These are phyloP conservation scores for Turritis glabra DNA, from an alignment of 345 rosid species.

Conservation along the genomic window DNA sequence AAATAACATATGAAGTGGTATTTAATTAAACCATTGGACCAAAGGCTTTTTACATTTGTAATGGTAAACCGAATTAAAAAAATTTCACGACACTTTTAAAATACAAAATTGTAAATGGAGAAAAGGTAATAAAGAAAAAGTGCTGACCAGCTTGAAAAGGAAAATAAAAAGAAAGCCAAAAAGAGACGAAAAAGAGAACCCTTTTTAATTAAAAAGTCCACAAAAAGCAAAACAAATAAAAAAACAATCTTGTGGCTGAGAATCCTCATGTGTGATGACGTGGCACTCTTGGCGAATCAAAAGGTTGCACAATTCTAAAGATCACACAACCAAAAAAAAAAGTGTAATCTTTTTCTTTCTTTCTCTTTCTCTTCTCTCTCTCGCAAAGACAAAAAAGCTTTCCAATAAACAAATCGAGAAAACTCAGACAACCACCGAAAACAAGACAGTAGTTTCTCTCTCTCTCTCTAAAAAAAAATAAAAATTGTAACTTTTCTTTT, in stretches of 20 bases:
- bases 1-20: too few relatives aligned
- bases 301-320: slow-evolving; percentile 41
- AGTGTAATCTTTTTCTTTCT: slow-evolving; percentile 33
- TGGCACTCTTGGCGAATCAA: slow-evolving; percentile 61
- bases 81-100: not conserved
- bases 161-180: slow-evolving; percentile 16
- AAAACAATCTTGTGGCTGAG: slow-evolving; percentile 66
- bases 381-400: slow-evolving; percentile 23
- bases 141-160: slow-evolving; percentile 43
- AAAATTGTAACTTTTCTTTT: not conserved
- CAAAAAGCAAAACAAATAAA: slow-evolving; percentile 34
- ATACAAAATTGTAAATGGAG: not conserved
- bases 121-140: slow-evolving; percentile 1
- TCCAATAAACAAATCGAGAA: slow-evolving; percentile 15
- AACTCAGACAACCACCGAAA: slow-evolving; percentile 18
- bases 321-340: slow-evolving; percentile 15
- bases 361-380: too few relatives aligned
- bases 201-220: slow-evolving; percentile 47
- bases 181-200: slow-evolving; percentile 23
- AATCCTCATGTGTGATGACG: slow-evolving; percentile 50
- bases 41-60: too few relatives aligned
- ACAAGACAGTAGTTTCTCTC: slow-evolving; percentile 41
- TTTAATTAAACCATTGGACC: too few relatives aligned
- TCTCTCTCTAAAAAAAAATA: not conserved
- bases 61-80: too few relatives aligned